phyloP scores from a whole-genome alignment of 164 flowering plant species.

The Houttuynia cordata region DNA sequence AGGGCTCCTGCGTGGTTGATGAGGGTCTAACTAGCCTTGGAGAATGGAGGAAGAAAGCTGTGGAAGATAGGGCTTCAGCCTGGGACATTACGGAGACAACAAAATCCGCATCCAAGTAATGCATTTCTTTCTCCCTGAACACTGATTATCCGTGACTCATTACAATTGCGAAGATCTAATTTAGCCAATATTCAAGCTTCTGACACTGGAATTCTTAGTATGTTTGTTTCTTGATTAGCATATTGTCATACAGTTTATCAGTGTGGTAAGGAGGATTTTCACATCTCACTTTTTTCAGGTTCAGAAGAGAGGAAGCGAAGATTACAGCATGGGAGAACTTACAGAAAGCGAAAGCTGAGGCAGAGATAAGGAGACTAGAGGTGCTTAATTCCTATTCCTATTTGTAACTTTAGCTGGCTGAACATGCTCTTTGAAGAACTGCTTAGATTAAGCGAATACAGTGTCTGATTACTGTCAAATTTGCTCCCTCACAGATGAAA shows the following conservation, averaged over 20 bases:
- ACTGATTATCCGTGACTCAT: no score
- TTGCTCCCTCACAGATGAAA: conserved; percentile 4
- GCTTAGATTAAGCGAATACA: neutral
- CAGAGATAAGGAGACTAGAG: conserved; percentile 88
- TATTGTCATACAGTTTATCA: no score
- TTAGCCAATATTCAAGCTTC: no score
- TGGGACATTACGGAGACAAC: conserved; percentile 65
- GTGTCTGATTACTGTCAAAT: neutral
- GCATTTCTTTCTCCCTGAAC: neutral
- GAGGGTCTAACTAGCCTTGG: conserved; percentile 33
- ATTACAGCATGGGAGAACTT: conserved; percentile 96
- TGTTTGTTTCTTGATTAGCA: no score
- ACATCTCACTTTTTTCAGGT: conserved; percentile 21
- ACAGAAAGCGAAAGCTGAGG: conserved; percentile 98
- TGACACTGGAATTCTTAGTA: no score
- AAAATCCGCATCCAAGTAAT: conserved; percentile 60
- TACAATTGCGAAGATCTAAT: no score
- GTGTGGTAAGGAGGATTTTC: no score
- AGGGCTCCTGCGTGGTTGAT: conserved; percentile 27
- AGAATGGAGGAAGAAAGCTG: conserved; percentile 44
- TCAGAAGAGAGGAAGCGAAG: conserved; percentile 80
- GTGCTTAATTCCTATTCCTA: conserved; percentile 21
- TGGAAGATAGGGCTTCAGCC: conserved; percentile 28
- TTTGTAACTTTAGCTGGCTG: neutral
- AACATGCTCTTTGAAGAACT: neutral